Evolutionary conservation across 1,284 basidiomycete genomes (phyloP), one percentile per base, ranked within the genome.

Genomic region (Afroboletus lepidellus): DNA sequence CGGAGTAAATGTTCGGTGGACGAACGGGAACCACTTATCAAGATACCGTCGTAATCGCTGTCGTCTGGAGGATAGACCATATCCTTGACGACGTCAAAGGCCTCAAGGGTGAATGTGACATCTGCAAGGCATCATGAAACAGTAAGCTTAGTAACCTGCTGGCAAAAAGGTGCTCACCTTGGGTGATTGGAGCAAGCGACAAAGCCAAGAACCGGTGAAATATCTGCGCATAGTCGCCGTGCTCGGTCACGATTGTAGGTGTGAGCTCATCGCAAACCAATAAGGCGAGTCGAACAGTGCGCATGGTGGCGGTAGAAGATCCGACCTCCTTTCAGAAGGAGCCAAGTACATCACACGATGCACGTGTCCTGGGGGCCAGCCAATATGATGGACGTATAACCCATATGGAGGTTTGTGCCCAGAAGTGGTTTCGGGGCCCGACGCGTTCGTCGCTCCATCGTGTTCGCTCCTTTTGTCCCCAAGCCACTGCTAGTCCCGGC

Each of bases 11-110:
- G n/a, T n/a, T n/a, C n/a, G 5, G 16, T 20, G 7, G 34, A 60
- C 75, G 47, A 60, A 87, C 87, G 79, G 29, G 87, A 87, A 2
- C 87, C 88, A 2, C 83, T 84, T 38, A 89, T 72, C 39, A 91
- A 65, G 23, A 90, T 70, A 1, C 74, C 84, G 53, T 81, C 75
- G 63, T 85, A 87, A 11, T 67, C 62, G 23, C 74, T 69, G 23
- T 73, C 60, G 46, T 79, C 72, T 0, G 68, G 56, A 0, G 86
- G 85, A 57, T 86, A 88, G 36, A 73, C 74, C 69, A 76, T 72
- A 46, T 74, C 29, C 3, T 47, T 55, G 8, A 77, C 71, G 15
- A 87, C 85, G 58, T 88, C 79, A 63, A 77, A 90, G 0, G 69
- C 61, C 48, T 81, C 78, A 2, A 83, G 65, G 0, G 55, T 67